Evolutionary conservation across 2,329 filamentous ascomycete genomes (phyloP), one percentile per base, ranked within the genome.

Genomic region (Colletotrichum incanum): DNA sequence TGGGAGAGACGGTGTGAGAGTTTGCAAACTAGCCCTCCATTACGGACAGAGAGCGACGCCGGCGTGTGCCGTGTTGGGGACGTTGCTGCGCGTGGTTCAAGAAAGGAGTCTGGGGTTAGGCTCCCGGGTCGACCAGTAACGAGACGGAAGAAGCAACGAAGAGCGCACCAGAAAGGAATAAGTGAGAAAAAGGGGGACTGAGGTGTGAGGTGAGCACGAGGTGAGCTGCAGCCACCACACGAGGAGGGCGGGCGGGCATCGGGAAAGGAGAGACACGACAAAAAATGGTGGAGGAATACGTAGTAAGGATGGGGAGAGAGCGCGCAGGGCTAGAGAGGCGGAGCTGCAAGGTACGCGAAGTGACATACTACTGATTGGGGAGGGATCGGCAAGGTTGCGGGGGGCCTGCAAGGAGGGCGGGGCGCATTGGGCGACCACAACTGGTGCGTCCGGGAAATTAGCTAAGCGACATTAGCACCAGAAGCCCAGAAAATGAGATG

Each of bases 381-480:
- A 69, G 63, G 55, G 67, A 71, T 71, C 67, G 47, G 59, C 65
- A 45, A 43, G 26, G 65, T 54, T 45, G 69, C 64, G 65, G 61
- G 49, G 45, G 49, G 67, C 16, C 37, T 65, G 62, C 50, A 43
- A 58, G 43, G 43, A 37, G 39, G 28, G 41, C 5, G 52, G 26
- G 28, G 16, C 43, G 45, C 26, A 59, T 49, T 58, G 39, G 26
- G 23, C 20, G 37, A 7, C 45, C 34, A 39, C 64, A 28, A 63
- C 50, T 59, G 50, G 69, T 72, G 65, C 45, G 39, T 20, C 45
- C 59, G 67, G 73, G 71, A 74, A 74, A 74, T 74, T 74, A 74
- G 73, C 73, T 74, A 72, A 74, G 73, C 73, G 73, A 74, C 52
- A 74, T 74, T 74, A 71, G 63, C 67, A 54, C 31, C 59, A 59